phyloP scores from a whole-genome alignment of 192 early-diverging fungal species.

The Mortierella alpina region DNA sequence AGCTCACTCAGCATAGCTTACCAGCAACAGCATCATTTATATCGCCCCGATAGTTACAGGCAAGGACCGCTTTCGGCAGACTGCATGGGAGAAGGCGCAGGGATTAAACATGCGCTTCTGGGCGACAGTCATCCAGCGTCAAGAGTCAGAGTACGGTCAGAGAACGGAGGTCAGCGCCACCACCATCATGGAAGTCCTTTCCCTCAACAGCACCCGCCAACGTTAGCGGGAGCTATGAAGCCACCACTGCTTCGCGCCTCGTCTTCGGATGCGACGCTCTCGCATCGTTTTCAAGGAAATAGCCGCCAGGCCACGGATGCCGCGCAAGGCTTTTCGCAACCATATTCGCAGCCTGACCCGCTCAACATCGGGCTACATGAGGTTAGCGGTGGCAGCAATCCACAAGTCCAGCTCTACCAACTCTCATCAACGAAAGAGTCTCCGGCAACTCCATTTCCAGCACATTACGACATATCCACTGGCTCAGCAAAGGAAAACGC shows the following conservation, averaged over 20 bases:
- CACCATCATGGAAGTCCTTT: not conserved
- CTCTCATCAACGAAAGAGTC: slow-evolving; percentile 16
- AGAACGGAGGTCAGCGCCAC: slow-evolving; percentile 13
- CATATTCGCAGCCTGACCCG: slow-evolving; percentile 11
- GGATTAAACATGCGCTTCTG: slow-evolving; percentile 24
- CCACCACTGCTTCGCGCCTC: slow-evolving; percentile 13
- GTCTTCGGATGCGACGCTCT: slow-evolving; percentile 21
- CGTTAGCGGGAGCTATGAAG: not conserved
- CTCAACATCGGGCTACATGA: slow-evolving; percentile 10
- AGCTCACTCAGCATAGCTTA: not conserved
- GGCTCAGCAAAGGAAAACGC: slow-evolving; percentile 1
- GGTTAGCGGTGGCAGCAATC: not conserved
- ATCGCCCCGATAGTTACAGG: slow-evolving; percentile 17
- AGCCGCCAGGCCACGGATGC: not conserved
- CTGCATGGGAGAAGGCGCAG: slow-evolving; percentile 23
- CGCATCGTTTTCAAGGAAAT: not conserved
- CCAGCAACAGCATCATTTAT: slow-evolving; percentile 31
- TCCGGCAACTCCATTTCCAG: slow-evolving; percentile 34
- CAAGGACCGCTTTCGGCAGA: slow-evolving; percentile 42
- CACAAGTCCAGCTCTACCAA: not conserved
- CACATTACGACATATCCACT: not conserved
- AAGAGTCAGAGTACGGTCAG: slow-evolving; percentile 28
- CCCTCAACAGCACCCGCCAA: slow-evolving; percentile 3
- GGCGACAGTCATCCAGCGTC: slow-evolving; percentile 3
- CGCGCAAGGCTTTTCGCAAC: no score